phyloP scores from a whole-genome alignment of 352 stramenopile genomes.

The Pythium guiyangense region DNA sequence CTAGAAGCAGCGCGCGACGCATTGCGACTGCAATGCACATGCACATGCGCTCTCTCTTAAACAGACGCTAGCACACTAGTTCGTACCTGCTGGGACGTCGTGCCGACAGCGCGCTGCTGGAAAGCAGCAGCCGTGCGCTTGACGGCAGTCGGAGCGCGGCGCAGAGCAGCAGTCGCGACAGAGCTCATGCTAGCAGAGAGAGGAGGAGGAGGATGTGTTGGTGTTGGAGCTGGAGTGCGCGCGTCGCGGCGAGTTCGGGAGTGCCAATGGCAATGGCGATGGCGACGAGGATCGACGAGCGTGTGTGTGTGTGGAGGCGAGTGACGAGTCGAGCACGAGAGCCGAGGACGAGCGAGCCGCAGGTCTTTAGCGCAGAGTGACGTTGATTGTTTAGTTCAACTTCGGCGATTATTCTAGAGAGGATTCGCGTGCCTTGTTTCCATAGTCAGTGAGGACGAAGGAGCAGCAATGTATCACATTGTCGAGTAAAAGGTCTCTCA shows the following conservation, averaged over 20 bases:
- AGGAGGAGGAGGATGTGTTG: neutral
- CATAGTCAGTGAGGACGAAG: no score
- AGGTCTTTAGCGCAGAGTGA: neutral
- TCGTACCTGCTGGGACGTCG: constrained; percentile 37
- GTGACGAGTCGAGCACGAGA: no score
- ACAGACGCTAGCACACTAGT: constrained; percentile 4
- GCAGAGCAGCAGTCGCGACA: constrained; percentile 3
- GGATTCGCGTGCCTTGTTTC: no score
- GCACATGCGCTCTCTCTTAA: neutral
- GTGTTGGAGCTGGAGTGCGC: neutral
- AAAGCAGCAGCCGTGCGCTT: constrained; percentile 4
- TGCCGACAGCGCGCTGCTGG: constrained; percentile 22
- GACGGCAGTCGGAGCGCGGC: constrained; percentile 1
- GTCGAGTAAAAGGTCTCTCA: no score
- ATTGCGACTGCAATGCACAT: neutral
- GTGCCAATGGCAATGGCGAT: neutral
- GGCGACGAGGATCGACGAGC: no score
- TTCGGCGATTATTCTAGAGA: neutral
- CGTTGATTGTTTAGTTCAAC: neutral
- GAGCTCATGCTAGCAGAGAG: constrained; percentile 5
- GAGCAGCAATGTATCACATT: no score
- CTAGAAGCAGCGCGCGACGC: neutral
- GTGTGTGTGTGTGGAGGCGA: neutral
- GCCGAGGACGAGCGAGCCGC: no score
- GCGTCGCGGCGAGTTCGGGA: neutral